These are phyloP conservation scores for cucumber (Cucumis sativus) DNA, from an alignment of 306 rosid genomes.

Conservation along the genomic window Cucumber_9930_V3 NC_026660.2:11560501-11561000, in stretches of 20 bases:
- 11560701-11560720: slow-evolving; percentile 78
- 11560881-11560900: background rate
- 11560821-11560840: background rate
- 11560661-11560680: slow-evolving; percentile 87
- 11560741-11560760: background rate
- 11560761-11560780: background rate
- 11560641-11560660: slow-evolving; percentile 90
- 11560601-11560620: slow-evolving; percentile 11
- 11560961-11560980: too few species aligned
- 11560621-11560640: slow-evolving; percentile 12
- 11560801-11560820: background rate
- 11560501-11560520: slow-evolving; percentile 91
- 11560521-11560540: slow-evolving; percentile 54
- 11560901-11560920: too few species aligned
- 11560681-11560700: slow-evolving; percentile 89
- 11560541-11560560: background rate
- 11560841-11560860: background rate
- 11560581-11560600: slow-evolving; percentile 1
- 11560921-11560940: too few species aligned
- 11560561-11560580: background rate
- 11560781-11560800: background rate
- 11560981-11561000: too few species aligned
- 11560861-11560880: background rate
- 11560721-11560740: slow-evolving; percentile 19
- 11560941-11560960: too few species aligned